Base-by-base conservation (phyloP, 352 stramenopile genomes). In the Phytophthora litchii region DNA sequence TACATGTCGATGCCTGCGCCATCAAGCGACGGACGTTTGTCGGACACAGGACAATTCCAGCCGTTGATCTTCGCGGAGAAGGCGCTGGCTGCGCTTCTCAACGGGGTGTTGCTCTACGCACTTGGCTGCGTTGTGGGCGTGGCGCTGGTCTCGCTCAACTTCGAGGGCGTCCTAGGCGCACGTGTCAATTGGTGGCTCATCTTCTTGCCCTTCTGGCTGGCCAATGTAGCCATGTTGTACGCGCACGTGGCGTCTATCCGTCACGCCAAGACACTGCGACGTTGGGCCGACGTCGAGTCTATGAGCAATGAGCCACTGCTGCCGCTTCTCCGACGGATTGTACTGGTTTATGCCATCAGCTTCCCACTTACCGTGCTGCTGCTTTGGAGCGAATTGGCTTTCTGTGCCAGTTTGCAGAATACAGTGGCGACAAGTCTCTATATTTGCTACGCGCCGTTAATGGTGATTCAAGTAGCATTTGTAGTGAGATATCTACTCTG, bases 261-360 rank as follows among this genome's bases (percentile, higher is more conserved):
- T 19, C 71, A 92, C 53, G 81, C 82, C 5, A 86, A 80, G 70
- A 72, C 80, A 52, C 48, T 94, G 36, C 73, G 83, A 10, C 67
- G 78, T 11, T 94, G 85, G 85, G 85, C 85, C 4, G 85, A 94
- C 19, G 70, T 91, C 3, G 85, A 94, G 25, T 72, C 74, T 29
- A 89, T 92, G 80, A 89, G 79, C 14, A 92, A 92, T 46, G 85
- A 94, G 60, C 85, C 85, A 35, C 59, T 94, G 36, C 58, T 94
- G 52, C 85, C 85, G 38, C 71, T 94, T 29, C 54, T 94, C 47
- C 75, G 83, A 29, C 70, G 84, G 25, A 89, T 94, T 36, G 68
- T 94, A 25, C 66, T 91, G 19, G 62, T 94, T 16, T 94, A 94
- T 61, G 78, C 74, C 31, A 72, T 92, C 37, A 92, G 71, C 46